phyloP scores from a whole-genome alignment of 2,329 filamentous ascomycete species.

The Aspergillus sojae region DNA sequence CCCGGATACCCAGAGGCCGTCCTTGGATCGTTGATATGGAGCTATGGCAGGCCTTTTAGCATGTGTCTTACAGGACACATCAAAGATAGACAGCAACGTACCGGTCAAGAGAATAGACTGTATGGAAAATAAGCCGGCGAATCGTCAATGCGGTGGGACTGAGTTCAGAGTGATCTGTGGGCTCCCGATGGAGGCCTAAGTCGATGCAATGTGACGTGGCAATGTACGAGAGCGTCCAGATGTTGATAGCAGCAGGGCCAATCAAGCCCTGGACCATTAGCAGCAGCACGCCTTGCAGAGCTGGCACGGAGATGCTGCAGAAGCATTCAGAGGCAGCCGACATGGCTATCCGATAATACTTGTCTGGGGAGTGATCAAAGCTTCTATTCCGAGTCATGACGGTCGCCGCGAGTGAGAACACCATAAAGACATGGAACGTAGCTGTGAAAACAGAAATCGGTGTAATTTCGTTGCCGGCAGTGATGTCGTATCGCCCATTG shows the following conservation, averaged over 20 bases:
- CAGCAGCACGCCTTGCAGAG: conserved; percentile 36
- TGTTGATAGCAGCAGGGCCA: conserved; percentile 37
- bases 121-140: no score
- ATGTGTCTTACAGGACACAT: no score
- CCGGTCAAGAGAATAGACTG: no score
- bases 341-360: conserved; percentile 38
- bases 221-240: conserved; percentile 42
- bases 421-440: conserved; percentile 39
- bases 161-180: no score
- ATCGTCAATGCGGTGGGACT: no score
- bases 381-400: conserved; percentile 36
- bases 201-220: conserved; percentile 44
- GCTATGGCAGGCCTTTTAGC: no score
- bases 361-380: conserved; percentile 38
- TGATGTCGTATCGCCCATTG: no score
- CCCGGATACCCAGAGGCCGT: conserved; percentile 24
- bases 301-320: conserved; percentile 35
- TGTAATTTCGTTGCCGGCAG: no score
- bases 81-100: no score
- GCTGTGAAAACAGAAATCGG: conserved; percentile 12
- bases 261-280: conserved; percentile 37
- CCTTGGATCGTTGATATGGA: conserved; percentile 27
- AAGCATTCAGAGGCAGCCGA: conserved; percentile 36
- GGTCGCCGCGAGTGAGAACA: conserved; percentile 39
- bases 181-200: conserved; percentile 35